A percentile compares a stretch with the other conserved stretches of the same genome.
Evolutionary conservation across 208 protist genomes (phyloP).

Genomic region (Leishmania gerbilli): DNA sequence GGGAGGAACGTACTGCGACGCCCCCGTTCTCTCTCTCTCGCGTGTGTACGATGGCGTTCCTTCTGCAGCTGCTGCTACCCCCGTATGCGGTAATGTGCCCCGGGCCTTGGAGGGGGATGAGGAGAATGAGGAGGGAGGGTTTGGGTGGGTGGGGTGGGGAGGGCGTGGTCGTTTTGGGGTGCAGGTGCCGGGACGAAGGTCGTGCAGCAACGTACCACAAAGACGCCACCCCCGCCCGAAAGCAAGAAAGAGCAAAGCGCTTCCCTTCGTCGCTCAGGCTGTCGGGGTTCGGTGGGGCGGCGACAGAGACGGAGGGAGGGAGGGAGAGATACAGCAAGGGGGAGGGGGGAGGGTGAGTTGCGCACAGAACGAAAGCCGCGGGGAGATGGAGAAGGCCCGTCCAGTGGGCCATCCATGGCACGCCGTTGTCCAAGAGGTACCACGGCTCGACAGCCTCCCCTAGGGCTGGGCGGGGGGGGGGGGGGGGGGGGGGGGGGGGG

Average conservation of each 20-base stretch:
- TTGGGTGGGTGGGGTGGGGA: background rate
- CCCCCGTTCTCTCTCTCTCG: slow-evolving; percentile 1
- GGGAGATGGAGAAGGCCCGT: background rate
- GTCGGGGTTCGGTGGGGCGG: too few relatives aligned
- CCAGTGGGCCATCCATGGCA: background rate
- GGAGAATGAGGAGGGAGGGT: background rate
- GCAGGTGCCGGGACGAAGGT: background rate
- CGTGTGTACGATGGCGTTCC: background rate
- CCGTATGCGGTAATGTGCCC: background rate
- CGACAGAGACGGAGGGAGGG: background rate
- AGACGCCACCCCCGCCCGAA: background rate
- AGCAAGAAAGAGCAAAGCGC: background rate
- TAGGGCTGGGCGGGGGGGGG: background rate
- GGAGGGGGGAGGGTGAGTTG: background rate
- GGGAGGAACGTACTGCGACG: background rate
- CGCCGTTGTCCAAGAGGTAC: background rate
- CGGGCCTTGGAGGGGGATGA: background rate
- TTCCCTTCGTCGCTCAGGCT: background rate
- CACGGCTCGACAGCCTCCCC: background rate
- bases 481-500: too few relatives aligned
- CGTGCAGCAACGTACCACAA: background rate
- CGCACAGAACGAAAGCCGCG: background rate
- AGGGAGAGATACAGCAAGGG: background rate
- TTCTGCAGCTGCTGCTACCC: background rate
- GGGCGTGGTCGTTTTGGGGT: background rate